Evolutionary conservation across 352 stramenopile genomes (phyloP), one percentile per base, ranked within the genome.

Genomic region (Phytophthora europaea): DNA sequence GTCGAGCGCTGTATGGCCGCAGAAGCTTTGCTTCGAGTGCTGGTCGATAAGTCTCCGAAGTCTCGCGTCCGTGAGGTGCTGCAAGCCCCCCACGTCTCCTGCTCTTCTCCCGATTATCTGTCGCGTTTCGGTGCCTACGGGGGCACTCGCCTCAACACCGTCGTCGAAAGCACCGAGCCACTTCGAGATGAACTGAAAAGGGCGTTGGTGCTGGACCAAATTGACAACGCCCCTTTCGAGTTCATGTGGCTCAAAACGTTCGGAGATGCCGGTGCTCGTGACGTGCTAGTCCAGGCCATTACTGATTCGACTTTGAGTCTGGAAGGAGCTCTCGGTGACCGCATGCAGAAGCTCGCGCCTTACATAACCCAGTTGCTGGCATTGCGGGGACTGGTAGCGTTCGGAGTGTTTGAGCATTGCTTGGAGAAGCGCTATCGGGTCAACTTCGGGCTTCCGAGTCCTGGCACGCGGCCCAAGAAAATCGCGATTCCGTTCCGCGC

Each of bases 401-500:
- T 93, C 64, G 87, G 84, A 12, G 68, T 97, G 0, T 70, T 98
- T 9, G 75, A 94, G 28, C 88, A 95, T 23, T 95, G 90, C 38
- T 54, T 98, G n/a, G 62, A 97, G 52, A 97, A 97, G 72, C 85
- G 91, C 4, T 87, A 94, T 61, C 79, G 91, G 18, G 91, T 98
- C 0, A 69, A 94, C 40, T 98, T 89, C 73, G 93, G 92, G 0
- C 72, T 97, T 50, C 74, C 81, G 16, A 45, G 74, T 7, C 57
- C 61, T 38, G 68, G 67, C 1, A 70, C 76, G 0, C 88, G 88
- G 28, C 43, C 4, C 0, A 98, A 97, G 67, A 75, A 78, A 22
- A 79, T 98, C 22, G 92, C 89, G 9, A 90, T 98, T 16, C 94
- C 93, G 20, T 98, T 97, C 62, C 79, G 84, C 62, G 91, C 86